Evolutionary conservation across 2,329 filamentous ascomycete genomes (phyloP), one percentile per base, ranked within the genome.

Genomic region (Talaromyces rugulosus): DNA sequence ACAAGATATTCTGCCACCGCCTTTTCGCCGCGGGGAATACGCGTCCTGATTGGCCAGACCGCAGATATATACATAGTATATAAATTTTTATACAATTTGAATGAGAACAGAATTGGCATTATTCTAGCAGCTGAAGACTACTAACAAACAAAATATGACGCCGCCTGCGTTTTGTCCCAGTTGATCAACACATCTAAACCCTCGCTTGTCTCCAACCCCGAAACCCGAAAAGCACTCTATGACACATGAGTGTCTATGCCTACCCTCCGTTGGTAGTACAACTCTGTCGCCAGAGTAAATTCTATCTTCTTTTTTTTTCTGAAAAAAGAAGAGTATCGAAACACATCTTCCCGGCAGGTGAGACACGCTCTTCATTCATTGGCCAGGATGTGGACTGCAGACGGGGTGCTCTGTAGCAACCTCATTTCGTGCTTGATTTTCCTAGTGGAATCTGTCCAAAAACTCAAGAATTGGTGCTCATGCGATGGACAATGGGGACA

Each of bases 401-500:
- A 40, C 18, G 4, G 2, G 3, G 9, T 28, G n/a, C 44, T 50
- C 44, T 23, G 44, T 23, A 50, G 44, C 4, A 16, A 40, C 11
- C 2, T 16, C 16, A 1, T 40, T 40, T 40, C 36, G 36, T 40
- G 36, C 16, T n/a, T n/a, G 23, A 23, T n/a, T 6, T 36, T 47
- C 8, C 44, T 3, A 23, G 6, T 11, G 23, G 18, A 18, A 47
- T 27, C 44, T 8, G n/a, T 18, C 18, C 44, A 47, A 40, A 36
- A n/a, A 40, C 58, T 71, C 63, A 76, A 63, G 74, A 61, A 63
- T 78, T 78, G 33, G 75, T 78, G 65, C 81, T 83, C 71, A 87
- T 77, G 59, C 87, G 81, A 77, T 89, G 86, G 60, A 90, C 85
- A 55, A 89, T 87, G 11, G 92, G 89, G 50, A 97, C 92, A 7